Percentiles rank a stretch among this genome's conserved stretches.
Evolutionary conservation across 768 basidiomycete species (phyloP).

Genomic region (Hemileccinum impolitum): DNA sequence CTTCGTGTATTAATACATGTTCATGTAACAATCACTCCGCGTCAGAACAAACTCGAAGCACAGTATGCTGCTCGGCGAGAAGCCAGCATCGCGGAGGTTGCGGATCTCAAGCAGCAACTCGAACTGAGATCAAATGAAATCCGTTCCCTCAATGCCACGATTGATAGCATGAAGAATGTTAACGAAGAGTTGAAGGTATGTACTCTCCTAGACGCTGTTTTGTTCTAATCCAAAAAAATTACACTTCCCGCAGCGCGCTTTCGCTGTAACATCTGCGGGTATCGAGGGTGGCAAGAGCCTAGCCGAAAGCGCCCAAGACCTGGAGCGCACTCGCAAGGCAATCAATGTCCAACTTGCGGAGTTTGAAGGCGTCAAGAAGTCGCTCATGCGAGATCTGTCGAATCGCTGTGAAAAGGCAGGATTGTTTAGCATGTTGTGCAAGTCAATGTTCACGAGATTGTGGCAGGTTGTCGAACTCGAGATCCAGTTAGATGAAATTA

Average conservation of each 20-base stretch:
- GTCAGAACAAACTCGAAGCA: constrained; percentile 86
- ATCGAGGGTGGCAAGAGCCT: constrained; percentile 97
- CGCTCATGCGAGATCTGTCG: constrained; percentile 96
- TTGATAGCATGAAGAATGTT: constrained; percentile 91
- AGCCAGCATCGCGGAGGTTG: constrained; percentile 77
- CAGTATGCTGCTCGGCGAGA: constrained; percentile 94
- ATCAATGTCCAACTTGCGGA: constrained; percentile 98
- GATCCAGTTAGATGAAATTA: constrained; percentile 97
- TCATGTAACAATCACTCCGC: constrained; percentile 4
- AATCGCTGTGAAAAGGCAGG: constrained; percentile 98
- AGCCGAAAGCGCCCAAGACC: constrained; percentile 94
- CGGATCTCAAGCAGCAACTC: constrained; percentile 85
- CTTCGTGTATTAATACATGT: background rate
- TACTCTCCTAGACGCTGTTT: constrained; percentile 6
- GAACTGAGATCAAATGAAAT: constrained; percentile 83
- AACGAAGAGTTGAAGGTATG: constrained; percentile 97
- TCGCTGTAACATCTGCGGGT: constrained; percentile 94
- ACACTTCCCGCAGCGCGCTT: constrained; percentile 70
- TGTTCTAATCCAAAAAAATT: background rate
- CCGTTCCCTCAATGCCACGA: constrained; percentile 75
- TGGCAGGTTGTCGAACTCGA: constrained; percentile 95
- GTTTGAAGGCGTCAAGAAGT: constrained; percentile 98
- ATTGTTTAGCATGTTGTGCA: constrained; percentile 11
- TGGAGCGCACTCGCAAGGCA: constrained; percentile 93
- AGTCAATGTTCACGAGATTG: constrained; percentile 10